These are phyloP conservation scores for Lepidium africanum DNA, from an alignment of 345 rosid species.

Conservation along the genomic window DNA sequence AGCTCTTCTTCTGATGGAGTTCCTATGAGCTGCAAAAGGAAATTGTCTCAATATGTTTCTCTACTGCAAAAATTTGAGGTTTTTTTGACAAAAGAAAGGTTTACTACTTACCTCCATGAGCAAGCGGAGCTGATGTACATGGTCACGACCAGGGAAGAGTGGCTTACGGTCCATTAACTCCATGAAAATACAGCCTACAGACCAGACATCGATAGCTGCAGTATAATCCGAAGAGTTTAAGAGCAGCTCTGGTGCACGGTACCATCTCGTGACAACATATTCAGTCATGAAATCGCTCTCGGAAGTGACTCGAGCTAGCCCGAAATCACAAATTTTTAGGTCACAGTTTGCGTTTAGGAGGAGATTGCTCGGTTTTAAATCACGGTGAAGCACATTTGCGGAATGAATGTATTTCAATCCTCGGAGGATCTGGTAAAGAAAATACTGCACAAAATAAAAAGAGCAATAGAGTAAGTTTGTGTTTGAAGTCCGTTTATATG, in stretches of 20 bases:
- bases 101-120: constrained; percentile 73
- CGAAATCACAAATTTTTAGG: constrained; percentile 94
- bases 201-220: constrained; percentile 98
- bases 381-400: constrained; percentile 96
- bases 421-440: constrained; percentile 95
- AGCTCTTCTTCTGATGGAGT: constrained; percentile 94
- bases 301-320: constrained; percentile 89
- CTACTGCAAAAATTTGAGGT: background rate
- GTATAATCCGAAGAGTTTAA: constrained; percentile 92
- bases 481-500: background rate
- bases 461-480: background rate
- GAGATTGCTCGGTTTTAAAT: constrained; percentile 96
- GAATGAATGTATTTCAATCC: constrained; percentile 98
- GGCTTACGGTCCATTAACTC: constrained; percentile 97
- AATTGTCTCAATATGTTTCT: background rate
- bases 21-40: constrained; percentile 74
- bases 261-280: constrained; percentile 98
- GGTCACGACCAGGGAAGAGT: constrained; percentile 92
- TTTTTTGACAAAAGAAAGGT: background rate
- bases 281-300: constrained; percentile 99
- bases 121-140: constrained; percentile 86
- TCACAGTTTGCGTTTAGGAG: constrained; percentile 95
- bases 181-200: constrained; percentile 98
- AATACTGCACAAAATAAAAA: constrained; percentile 51
- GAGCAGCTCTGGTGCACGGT: constrained; percentile 94